phyloP scores from a whole-genome alignment of 225 moss, liverwort and hornwort species.

The Polytrichum commune region DNA sequence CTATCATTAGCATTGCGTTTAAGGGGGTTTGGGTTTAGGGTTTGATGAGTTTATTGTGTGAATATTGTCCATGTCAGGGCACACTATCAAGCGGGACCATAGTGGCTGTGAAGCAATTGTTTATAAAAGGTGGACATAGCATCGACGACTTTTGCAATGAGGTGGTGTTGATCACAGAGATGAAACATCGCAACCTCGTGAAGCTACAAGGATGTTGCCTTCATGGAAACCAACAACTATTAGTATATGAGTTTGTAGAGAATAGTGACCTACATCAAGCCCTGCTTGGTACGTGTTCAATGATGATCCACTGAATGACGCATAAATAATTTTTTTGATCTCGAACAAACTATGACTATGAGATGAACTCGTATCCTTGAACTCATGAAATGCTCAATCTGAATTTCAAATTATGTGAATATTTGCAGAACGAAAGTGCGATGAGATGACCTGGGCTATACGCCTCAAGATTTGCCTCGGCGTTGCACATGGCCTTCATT shows the following conservation, averaged over 20 bases:
- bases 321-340: too few relatives aligned
- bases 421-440: not conserved
- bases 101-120: conserved; percentile 22
- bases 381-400: not conserved
- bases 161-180: conserved; percentile 37
- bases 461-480: conserved; percentile 1
- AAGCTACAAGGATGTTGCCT: conserved; percentile 52
- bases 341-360: too few relatives aligned
- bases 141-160: conserved; percentile 46
- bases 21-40: too few relatives aligned
- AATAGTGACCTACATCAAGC: conserved; percentile 34
- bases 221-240: conserved; percentile 22
- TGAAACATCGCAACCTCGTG: conserved; percentile 37
- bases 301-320: not conserved
- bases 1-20: too few relatives aligned
- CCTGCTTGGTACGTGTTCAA: conserved; percentile 20
- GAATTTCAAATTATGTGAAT: too few relatives aligned
- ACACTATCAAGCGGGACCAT: conserved; percentile 3
- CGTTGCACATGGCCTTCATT: conserved; percentile 2
- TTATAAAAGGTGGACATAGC: not conserved
- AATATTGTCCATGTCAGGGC: conserved; percentile 9
- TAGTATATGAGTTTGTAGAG: conserved; percentile 53
- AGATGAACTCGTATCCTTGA: too few relatives aligned
- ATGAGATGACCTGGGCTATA: not conserved
- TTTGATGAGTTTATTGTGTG: too few relatives aligned